Evolutionary conservation across 345 rosid species (phyloP), one percentile per base, ranked within the genome.

Genomic region (Hevea brasiliensis): DNA sequence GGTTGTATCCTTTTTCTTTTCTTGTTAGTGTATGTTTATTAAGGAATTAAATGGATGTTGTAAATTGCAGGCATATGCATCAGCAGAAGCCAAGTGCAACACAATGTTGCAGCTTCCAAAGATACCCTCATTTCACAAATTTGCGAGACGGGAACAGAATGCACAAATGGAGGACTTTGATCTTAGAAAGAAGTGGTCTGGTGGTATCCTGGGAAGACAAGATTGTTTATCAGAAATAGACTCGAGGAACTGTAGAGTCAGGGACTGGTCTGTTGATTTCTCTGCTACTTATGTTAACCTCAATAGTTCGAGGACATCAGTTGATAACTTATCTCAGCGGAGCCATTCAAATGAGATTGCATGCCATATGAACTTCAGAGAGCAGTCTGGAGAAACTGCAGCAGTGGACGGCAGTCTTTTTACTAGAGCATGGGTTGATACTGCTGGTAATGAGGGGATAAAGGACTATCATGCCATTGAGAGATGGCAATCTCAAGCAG

Each of bases 401-500:
- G 98, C 98, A 47, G 86, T 82, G 2, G 97, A 93, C 75, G 82
- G 88, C 81, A 91, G 89, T 82, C 82, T 90, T 71, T 86, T 87
- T 74, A 93, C 99, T 42, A 86, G 89, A 81, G 99, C 97, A 50
- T 96, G 99, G 99, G 96, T 96, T 72, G 96, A 91, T 76, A 81
- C 91, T 62, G 92, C 89, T 65, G 99, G 98, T 75, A 90, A 90
- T 80, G 97, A 71, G 72, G 92, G 95, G 72, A 81, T 87, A 69
- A 96, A 93, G 84, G 98, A 90, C 77, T 87, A 76, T 85, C 92
- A 86, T 77, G 99, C 99, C 74, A 93, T 93, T 77, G 98, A 93
- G 77, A 89, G 99, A 84, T 96, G 99, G 99, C 98, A 93, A 79
- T 96, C 96, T 82, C 98, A 93, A 89, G 99, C 99, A 45, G 98